These are phyloP conservation scores for Pascua guehoae DNA, from an alignment of 1,284 basidiomycete genomes.

Conservation along the genomic window DNA sequence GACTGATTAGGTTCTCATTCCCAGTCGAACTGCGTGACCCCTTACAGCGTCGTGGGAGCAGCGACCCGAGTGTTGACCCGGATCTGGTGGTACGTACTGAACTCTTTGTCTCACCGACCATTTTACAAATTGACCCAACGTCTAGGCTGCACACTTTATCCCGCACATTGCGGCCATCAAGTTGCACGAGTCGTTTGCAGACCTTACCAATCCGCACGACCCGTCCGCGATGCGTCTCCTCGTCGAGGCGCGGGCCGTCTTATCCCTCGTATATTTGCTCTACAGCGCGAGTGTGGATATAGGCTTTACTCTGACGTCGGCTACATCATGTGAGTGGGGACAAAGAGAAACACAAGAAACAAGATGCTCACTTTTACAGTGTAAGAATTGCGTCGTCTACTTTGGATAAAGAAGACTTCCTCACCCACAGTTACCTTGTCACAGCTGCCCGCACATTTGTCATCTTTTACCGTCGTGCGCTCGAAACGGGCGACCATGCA, in stretches of 20 bases:
- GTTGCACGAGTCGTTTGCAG: constrained; percentile 42
- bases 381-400: neutral
- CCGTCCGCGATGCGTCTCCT: constrained; percentile 26
- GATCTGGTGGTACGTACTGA: constrained; percentile 24
- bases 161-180: constrained; percentile 34
- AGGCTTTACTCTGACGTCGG: constrained; percentile 23
- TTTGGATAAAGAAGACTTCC: neutral
- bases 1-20: constrained; percentile 13
- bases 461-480: constrained; percentile 32
- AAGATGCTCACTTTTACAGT: neutral
- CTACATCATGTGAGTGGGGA: constrained; percentile 28
- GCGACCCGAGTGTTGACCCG: constrained; percentile 30
- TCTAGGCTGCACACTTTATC: constrained; percentile 31
- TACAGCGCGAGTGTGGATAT: constrained; percentile 32
- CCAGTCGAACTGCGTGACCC: constrained; percentile 35
- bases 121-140: constrained; percentile 14
- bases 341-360: neutral
- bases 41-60: constrained; percentile 23
- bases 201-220: constrained; percentile 26
- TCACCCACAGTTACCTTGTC: constrained; percentile 23
- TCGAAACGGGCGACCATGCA: constrained; percentile 22
- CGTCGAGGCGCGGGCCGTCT: constrained; percentile 26
- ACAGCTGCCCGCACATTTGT: constrained; percentile 32
- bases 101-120: no score
- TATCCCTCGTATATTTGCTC: constrained; percentile 31